Base-by-base conservation (phyloP, 1,284 basidiomycete species). In the Psilocybe mexicana region DNA sequence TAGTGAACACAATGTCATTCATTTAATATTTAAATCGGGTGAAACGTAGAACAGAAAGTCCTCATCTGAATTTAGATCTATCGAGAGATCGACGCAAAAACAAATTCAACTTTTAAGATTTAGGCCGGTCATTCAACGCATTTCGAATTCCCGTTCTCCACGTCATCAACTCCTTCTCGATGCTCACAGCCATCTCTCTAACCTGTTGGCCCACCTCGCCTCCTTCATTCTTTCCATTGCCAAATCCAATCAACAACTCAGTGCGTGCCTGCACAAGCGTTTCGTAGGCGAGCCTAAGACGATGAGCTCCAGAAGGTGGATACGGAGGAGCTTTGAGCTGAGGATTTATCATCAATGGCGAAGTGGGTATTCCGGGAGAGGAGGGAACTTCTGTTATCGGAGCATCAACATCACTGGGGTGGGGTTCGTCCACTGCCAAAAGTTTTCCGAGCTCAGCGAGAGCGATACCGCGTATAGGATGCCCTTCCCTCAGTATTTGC, bases 391-490 rank as follows among this genome's bases (percentile, higher is more conserved):
- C 18, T 33, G 30, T 44, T 26, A 48, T 35, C 18, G 47, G 33
- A 23, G 38, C 54, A 28, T 35, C 52, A 7, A 64, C 50, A 45
- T 69, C 60, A 23, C 61, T 65, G 14, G 76, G 82, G 36, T 68
- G 67, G 0, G 83, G 84, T 68, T 91, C 88, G 65, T 93, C 91
- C 0, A 92, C 87, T 0, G 85, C 81, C 5, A 94, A 77, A 2
- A 95, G 74, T 70, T 94, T 94, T 0, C 91, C 93, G 14, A 93
- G 76, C 68, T 95, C 93, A 1, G 89, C 86, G 5, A 90, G 75
- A 3, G 90, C 85, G 38, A 97, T 73, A 0, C 84, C 93, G 3
- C 91, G 80, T 0, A 89, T 82, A 0, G 95, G 94, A 70, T 97
- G 94, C 2, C 90, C 90, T 12, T 77, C 70, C 0, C 79, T 70